Evolutionary conservation across 768 basidiomycete genomes (phyloP), one percentile per base, ranked within the genome.

Genomic region (Flagelloscypha sp.): DNA sequence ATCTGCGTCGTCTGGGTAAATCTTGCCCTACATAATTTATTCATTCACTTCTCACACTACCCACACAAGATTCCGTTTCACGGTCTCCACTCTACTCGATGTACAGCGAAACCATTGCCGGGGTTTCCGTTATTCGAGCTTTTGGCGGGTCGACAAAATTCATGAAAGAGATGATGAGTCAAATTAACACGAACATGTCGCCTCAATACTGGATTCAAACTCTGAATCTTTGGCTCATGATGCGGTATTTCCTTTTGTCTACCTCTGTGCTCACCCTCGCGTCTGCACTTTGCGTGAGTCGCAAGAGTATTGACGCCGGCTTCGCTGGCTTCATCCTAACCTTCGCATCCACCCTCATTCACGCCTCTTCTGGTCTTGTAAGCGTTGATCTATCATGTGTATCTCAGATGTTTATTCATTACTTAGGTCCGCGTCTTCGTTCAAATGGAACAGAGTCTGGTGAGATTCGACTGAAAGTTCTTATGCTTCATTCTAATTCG

Each of bases 1-100:
- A 88, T 53, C 79, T 88, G 81, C 72, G 85, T 42, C 69, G 85
- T 35, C 59, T 84, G 42, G 83, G 83, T 79, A 55, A 25, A 67
- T 50, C 7, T 38, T 30, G 20, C 24, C 7, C 9, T n/a, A n/a
- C n/a, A n/a, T n/a, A n/a, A n/a, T 36, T 24, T 28, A 8, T 35
- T n/a, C 4, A 10, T 18, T 33, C 34, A 5, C 27, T 33, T n/a
- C 7, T 22, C 18, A 44, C 11, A 32, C 30, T 30, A 17, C 27
- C 24, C n/a, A n/a, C n/a, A n/a, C n/a, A n/a, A 58, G 57, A 61
- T 23, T 58, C 57, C 6, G 57, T 58, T 21, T 57, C 57, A 7
- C 59, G 57, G 24, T 58, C 57, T 2, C 57, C 57, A 11, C 43
- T 58, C 36, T 58, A 58, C 33, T 58, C 57, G 10, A 59, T 58